These are phyloP conservation scores for Circinella umbellata DNA, from an alignment of 371 early-diverging fungal species.

Conservation along the genomic window DNA sequence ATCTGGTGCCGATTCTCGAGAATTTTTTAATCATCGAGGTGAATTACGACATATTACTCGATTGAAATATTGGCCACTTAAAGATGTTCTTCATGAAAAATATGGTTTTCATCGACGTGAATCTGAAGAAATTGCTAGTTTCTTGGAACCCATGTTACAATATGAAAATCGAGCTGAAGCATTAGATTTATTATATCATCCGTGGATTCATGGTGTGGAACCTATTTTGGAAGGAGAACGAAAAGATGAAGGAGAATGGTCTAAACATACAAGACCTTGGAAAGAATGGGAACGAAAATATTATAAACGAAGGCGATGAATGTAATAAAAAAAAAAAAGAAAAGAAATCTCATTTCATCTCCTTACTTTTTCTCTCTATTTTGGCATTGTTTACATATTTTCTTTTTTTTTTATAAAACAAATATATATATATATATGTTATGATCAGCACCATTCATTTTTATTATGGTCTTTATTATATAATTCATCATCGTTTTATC, in stretches of 20 bases:
- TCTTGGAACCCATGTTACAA: slow-evolving; percentile 77
- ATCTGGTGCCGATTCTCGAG: slow-evolving; percentile 75
- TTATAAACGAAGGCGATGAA: slow-evolving; percentile 1
- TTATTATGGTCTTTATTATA: background rate
- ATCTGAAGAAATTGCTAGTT: slow-evolving; percentile 64
- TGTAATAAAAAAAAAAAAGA: background rate
- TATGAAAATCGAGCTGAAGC: slow-evolving; percentile 68
- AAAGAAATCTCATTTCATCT: no score
- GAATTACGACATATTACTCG: slow-evolving; percentile 86
- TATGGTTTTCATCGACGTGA: slow-evolving; percentile 66
- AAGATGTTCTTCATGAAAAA: slow-evolving; percentile 86
- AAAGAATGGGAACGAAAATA: slow-evolving; percentile 39
- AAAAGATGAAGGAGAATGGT: slow-evolving; percentile 29
- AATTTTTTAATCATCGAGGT: slow-evolving; percentile 80
- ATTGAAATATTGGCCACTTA: slow-evolving; percentile 80
- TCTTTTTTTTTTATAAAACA: no score
- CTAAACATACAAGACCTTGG: slow-evolving; percentile 35
- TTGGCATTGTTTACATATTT: no score
- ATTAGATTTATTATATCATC: slow-evolving; percentile 59
- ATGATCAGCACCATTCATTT: background rate
- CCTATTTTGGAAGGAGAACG: slow-evolving; percentile 42
- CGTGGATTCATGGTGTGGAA: slow-evolving; percentile 60
- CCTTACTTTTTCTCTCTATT: no score
- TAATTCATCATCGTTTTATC: background rate
- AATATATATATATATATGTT: no score